Evolutionary conservation across 148 eudicot species (phyloP), one percentile per base, ranked within the genome.

Genomic region (Diospyros kaki): DNA sequence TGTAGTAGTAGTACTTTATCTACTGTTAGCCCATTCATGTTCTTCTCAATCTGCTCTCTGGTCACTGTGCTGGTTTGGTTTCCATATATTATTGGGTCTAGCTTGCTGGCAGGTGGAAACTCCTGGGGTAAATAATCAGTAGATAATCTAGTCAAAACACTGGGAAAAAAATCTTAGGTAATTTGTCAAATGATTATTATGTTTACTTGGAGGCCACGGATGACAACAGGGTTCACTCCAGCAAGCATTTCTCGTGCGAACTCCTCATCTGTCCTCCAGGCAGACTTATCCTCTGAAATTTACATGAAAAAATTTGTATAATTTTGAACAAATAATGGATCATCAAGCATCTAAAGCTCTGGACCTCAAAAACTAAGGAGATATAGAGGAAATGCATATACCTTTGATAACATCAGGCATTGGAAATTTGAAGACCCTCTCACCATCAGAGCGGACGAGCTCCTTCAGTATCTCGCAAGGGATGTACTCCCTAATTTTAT

Each of bases 241-340:
- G 98, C 96, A 14, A 94, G 89, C 98, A 94, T 94, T 85, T 94
- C 98, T 75, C 98, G 69, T 44, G 84, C 95, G 75, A 94, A 94
- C 75, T 94, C 98, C 79, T 90, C 97, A 74, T 94, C 98, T 41
- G 93, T 90, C 78, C 96, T 87, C 98, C 98, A 94, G 2, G 97
- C 98, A 68, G 93, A 79, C 72, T 76, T 84, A 79, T 90, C 86
- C 83, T 68, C 98, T 94, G 84, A 58, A 64, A 45, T 28, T 54
- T 67, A 48, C 41, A 68, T 42, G 12, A 71, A 69, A 76, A 62
- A 46, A n/a, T 50, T 52, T 40, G 42, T 46, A 11, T 13, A 17
- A 46, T 15, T 42, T 58, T 6, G 6, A 9, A 45, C 18, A 38
- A 56, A 5, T 45, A 18, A 68, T 59, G 2, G 9, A 39, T 12